Evolutionary conservation across 306 rosid genomes (phyloP), one percentile per base, ranked within the genome.

Genomic region (Carpinus viminea): DNA sequence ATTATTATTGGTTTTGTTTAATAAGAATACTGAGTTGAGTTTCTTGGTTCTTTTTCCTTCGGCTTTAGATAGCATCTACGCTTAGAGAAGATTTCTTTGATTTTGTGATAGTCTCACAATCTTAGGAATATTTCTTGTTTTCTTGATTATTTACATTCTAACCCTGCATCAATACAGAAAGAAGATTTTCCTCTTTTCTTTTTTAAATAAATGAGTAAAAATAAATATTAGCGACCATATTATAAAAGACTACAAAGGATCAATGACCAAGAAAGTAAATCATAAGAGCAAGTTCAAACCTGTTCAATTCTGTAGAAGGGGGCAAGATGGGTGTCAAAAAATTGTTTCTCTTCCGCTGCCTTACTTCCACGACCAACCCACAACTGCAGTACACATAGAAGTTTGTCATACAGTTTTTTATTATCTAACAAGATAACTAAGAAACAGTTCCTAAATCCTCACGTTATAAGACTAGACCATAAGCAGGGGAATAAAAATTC

Each of bases 281-380:
- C 20, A 16, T 38, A 46, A 76, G 51, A 61, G 68, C 4, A 48
- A 60, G 41, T 8, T 28, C 26, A 53, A 4, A 94, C 98, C 97
- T 94, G 97, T 84, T 94, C 97, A 81, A 94, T 94, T 86, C 98
- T 85, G 85, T 94, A 94, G 83, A 94, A 94, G 69, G 98, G 98
- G 31, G 98, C 97, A 61, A 94, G 97, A 76, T 92, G 97, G 66
- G 79, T 92, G 79, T 92, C 98, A 61, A 94, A 94, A 78, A 88
- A 94, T 2, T 82, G 88, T 80, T 94, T 94, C 89, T 94, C 98
- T 81, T 89, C 90, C 1, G 98, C 98, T 56, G 97, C 98, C 87
- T 76, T 91, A 85, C 98, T 94, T 78, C 88, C 97, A 79, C 70
- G 97, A 82, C 98, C 98, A 34, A 91, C 97, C 98, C 98, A 94